Evolutionary conservation across 176 grass and related monocot species (phyloP), one percentile per base, ranked within the genome.

Genomic region (Aegilops sharonensis): DNA sequence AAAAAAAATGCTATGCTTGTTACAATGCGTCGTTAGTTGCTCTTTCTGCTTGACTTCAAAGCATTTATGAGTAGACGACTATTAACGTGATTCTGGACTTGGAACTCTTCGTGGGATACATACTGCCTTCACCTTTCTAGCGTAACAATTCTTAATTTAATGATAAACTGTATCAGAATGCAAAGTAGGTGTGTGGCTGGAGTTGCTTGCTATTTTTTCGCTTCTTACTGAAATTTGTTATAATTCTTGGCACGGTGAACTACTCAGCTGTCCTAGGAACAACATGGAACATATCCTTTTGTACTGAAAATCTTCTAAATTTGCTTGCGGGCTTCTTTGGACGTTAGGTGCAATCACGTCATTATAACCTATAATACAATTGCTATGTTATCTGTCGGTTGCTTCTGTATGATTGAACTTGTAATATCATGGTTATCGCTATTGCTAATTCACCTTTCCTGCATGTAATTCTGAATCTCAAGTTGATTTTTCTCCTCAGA

Each of bases 401-500:
- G 74, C 32, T 52, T 61, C 2, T 78, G 21, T 37, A 7, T 30
- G 14, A 29, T 11, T 71, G 15, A 39, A 79, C 52, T 39, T 1
- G 11, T 78, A 20, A 9, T 47, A 18, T 0, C 83, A 25, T 89
- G 9, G 8, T 31, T 85, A 27, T 57, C 4, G 3, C 12, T 85
- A 36, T 29, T 61, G 13, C 54, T 15, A 29, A 29, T 56, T 84
- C 32, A 54, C 30, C 30, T 82, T 83, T 9, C 17, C 59, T 87
- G 4, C 8, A 11, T 72, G 14, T 48, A 20, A 30, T 62, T 86
- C 64, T 81, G 18, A 73, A 31, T 66, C 45, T 59, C 14, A 6
- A 92, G 52, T n/a, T 69, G 34, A 50, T 42, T 1, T 78, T 79
- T n/a, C 5, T 78, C 43, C 25, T 31, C 73, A 76, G 73, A 94